Percentiles rank a stretch among this genome's conserved stretches.
phyloP scores from a whole-genome alignment of 2,329 filamentous ascomycete genomes.

The Onygenales sp. region DNA sequence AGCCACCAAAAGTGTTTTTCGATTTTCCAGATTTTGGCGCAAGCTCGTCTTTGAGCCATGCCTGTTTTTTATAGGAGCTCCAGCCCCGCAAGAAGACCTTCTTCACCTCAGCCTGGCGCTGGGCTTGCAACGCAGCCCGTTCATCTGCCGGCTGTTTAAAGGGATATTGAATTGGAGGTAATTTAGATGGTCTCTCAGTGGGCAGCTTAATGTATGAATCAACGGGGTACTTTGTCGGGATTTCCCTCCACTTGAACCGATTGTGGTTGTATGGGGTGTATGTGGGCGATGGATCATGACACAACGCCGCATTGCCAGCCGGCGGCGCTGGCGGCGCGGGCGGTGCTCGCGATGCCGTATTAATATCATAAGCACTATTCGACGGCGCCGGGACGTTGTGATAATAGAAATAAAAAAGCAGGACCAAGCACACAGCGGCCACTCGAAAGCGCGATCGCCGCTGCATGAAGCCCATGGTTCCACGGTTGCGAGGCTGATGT shows the following conservation, averaged over 20 bases:
- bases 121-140: neutral
- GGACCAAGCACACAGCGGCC: neutral
- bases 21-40: neutral
- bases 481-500: neutral
- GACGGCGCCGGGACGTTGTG: neutral
- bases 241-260: constrained; percentile 1
- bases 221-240: neutral
- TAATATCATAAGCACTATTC: neutral
- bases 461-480: neutral
- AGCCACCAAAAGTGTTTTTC: constrained; percentile 44
- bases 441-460: neutral
- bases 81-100: neutral
- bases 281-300: neutral
- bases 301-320: neutral
- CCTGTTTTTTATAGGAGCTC: neutral
- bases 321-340: neutral
- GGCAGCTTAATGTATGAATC: constrained; percentile 1
- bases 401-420: neutral
- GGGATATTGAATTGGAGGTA: neutral
- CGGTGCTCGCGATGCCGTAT: neutral
- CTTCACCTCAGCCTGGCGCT: neutral
- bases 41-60: constrained; percentile 1
- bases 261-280: neutral
- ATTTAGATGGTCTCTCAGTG: neutral
- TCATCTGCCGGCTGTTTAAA: neutral